Base-by-base conservation (phyloP, 2,329 filamentous ascomycete genomes). In the Alternaria arborescens region DNA sequence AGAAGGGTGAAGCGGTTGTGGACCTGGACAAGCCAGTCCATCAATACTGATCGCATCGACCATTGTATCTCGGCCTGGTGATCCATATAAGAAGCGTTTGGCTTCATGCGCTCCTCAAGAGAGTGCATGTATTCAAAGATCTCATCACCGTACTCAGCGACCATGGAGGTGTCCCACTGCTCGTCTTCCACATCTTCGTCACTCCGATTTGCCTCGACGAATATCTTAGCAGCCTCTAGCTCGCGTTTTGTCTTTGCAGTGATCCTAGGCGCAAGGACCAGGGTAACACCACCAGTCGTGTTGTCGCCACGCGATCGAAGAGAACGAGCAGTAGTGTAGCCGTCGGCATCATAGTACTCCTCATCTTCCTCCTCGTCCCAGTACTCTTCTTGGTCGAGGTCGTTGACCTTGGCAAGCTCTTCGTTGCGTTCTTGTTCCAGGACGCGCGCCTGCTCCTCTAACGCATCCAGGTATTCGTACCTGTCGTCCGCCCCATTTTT, bases 1-100 rank as follows among this genome's bases (percentile, higher is more conserved):
- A 98, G 87, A 28, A 99, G 86, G 36, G 87, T 88, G 82, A 99
- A 99, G 36, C 95, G 92, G 70, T 90, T 88, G 78, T 99, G 95
- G 30, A 99, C 95, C 78, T 99, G 94, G 47, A 98, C 91, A 43
- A 99, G 85, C 95, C 95, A 99, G 79, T 98, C 95, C 89, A 99
- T 96, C 55, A 99, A 85, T 22, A 98, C 93, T 6, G 93, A 91
- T 47, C 95, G 92, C 95, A 98, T 99, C 3, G 94, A 97, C 95
- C 95, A 99, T 77, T 97, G 92, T 58, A 99, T 96, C 79, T 98
- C 94, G n/a, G 91, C 89, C 78, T 99, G 95, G 68, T 91, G 89
- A 64, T 97, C 93, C 94, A 99, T 99, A 84, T 99, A 99, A 77
- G 95, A 88, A 4, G 93, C 85, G 73, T 95, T 94, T 1, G 95